Evolutionary conservation across 1,284 basidiomycete species (phyloP), one percentile per base, ranked within the genome.

Genomic region (Malassezia sp.): DNA sequence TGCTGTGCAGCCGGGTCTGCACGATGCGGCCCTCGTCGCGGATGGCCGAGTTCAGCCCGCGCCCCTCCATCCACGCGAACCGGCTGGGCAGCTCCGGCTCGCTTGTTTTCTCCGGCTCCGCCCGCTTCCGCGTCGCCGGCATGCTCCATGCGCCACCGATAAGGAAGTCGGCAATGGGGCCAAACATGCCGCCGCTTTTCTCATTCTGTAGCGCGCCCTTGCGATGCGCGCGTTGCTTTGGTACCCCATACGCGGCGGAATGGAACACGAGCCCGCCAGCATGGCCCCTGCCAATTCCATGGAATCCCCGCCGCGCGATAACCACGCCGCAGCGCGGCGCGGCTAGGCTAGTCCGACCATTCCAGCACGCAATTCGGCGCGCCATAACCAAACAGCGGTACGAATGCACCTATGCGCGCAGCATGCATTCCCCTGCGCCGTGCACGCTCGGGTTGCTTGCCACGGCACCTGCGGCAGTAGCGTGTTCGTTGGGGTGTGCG

Each of bases 201-300:
- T 42, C 49, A 44, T 12, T 31, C 38, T 15, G 50, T 46, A 24
- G 50, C 47, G 6, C 49, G 26, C 28, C 54, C 26, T 51, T 41
- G 45, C 5, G 28, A 30, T 29, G 23, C 34, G 53, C 56, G 45
- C 45, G 54, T 50, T 55, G 42, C 42, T 74, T 74, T 1, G 73
- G 73, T 15, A 74, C 74, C 6, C 73, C 73, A 42, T 70, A 73
- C 5, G 73, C 73, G n/a, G 71, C 73, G 38, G 63, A 56, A 39
- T 61, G 48, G 27, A 70, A 68, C n/a, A 49, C 28, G 26, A 28
- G 18, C 39, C 39, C 27, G 39, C 39, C 27, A 22, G 28, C 17
- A 21, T 31, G 24, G 39, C 39, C 21, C 3, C 23, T 9, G 21
- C 22, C n/a, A n/a, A n/a, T n/a, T n/a, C n/a, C n/a, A n/a, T n/a